These are phyloP conservation scores for Posidonia australis DNA, from an alignment of 106 monocot genomes.

Conservation along the genomic window DNA sequence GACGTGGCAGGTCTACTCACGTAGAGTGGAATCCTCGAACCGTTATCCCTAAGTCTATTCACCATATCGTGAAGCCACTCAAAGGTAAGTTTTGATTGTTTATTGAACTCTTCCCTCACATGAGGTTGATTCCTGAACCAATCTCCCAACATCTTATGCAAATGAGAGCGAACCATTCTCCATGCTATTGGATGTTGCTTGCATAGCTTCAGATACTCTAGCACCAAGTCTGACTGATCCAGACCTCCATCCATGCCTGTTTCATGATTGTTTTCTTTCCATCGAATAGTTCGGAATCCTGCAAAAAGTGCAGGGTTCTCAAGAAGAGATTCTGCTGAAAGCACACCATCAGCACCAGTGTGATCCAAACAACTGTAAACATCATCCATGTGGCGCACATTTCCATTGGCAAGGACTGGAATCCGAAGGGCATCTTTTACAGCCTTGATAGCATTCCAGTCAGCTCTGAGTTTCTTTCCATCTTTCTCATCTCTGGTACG, in stretches of 20 bases:
- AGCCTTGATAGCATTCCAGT: constrained; percentile 68
- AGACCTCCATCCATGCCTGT: constrained; percentile 17
- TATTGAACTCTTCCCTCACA: constrained; percentile 83
- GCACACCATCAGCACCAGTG: constrained; percentile 74
- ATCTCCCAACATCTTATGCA: constrained; percentile 95
- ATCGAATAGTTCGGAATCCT: constrained; percentile 52
- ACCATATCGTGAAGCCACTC: constrained; percentile 88
- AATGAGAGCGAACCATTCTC: constrained; percentile 89
- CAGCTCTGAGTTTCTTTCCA: constrained; percentile 80
- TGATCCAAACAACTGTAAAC: constrained; percentile 56
- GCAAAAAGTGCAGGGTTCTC: constrained; percentile 97
- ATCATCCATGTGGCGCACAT: constrained; percentile 88
- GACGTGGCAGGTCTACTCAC: not conserved
- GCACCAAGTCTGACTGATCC: constrained; percentile 59
- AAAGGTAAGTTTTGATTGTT: constrained; percentile 68
- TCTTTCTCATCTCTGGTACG: constrained; percentile 94
- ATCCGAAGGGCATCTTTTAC: constrained; percentile 64
- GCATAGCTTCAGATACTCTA: constrained; percentile 79
- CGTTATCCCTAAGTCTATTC: constrained; percentile 43
- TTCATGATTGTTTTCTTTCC: constrained; percentile 32
- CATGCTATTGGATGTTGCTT: constrained; percentile 88
- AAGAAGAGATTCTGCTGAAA: constrained; percentile 93
- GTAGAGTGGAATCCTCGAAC: constrained; percentile 50
- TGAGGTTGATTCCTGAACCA: constrained; percentile 82
- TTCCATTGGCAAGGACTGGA: constrained; percentile 96